Evolutionary conservation across 1,139 yeast genomes (phyloP), one percentile per base, ranked within the genome.

Genomic region (Sugiyamaella pinicola): DNA sequence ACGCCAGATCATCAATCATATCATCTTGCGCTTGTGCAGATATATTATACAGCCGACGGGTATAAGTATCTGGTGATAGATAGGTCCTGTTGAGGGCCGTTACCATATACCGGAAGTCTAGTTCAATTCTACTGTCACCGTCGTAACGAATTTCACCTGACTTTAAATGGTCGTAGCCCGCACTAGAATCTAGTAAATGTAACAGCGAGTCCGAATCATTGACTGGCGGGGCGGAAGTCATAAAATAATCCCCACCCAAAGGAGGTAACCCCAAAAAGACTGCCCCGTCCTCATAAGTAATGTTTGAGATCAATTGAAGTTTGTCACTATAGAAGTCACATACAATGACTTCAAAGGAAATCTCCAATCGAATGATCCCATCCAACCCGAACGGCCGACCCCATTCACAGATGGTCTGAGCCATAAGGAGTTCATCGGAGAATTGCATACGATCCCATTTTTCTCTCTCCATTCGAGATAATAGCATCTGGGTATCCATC

Each of bases 401-500:
- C 82, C 83, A 79, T 33, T 70, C 58, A 63, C 85, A 81, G 18
- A 80, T 79, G 21, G 59, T 63, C n/a, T 69, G 67, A 0, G 52
- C 55, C 40, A 47, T 53, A 38, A 28, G 54, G 41, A 38, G 12
- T 42, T 56, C 57, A 15, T 42, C 44, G 17, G 28, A 22, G 9
- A 52, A 40, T 5, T 40, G 19, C 31, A 35, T 26, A 1, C 37
- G 9, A 9, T 38, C 44, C 49, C 51, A 51, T 9, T 65, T 63
- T 17, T 68, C 61, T 1, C 56, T 55, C 18, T 58, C 53, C 22
- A 61, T 58, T n/a, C 62, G 61, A 9, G 78, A 70, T 15, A 77
- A 64, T 39, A 79, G 56, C 54, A 68, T 61, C 58, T 81, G 85
- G n/a, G 82, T 79, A 61, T 81, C 85, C 84, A 80, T 80, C 61